Conservation (phyloP, 495 filamentous ascomycete species). For the Filosporella fistucella region DNA sequence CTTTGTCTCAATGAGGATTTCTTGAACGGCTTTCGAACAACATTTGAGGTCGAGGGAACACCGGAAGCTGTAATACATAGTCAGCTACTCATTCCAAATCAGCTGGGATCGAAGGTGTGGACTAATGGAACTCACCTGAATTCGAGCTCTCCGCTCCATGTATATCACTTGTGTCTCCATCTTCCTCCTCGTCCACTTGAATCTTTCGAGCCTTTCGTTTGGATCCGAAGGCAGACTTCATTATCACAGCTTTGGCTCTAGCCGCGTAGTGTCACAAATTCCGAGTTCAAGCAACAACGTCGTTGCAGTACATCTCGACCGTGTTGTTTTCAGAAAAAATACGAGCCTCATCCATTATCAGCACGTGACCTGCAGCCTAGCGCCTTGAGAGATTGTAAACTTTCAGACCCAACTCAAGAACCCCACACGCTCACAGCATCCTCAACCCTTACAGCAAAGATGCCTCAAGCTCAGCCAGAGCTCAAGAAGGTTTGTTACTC, state of each 20-base stretch:
- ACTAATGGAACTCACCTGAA: constrained; percentile 16
- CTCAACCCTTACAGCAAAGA: constrained; percentile 39
- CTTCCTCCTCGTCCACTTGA: constrained; percentile 62
- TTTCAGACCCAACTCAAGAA: neutral
- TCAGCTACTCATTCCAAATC: constrained; percentile 23
- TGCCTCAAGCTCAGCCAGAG: constrained; percentile 99
- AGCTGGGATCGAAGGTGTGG: constrained; percentile 17
- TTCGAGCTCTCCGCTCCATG: constrained; percentile 5
- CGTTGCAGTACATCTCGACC: no score
- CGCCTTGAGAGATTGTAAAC: neutral
- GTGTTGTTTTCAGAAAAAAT: no score
- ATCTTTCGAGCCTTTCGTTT: constrained; percentile 74
- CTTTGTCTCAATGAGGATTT: constrained; percentile 45
- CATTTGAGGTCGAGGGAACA: constrained; percentile 3
- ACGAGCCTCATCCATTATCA: no score
- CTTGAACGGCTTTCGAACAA: constrained; percentile 36
- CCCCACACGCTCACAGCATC: neutral
- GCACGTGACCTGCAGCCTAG: constrained; percentile 20
- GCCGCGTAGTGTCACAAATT: neutral
- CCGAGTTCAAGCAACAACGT: no score
- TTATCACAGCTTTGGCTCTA: constrained; percentile 24
- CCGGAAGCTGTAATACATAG: constrained; percentile 9
- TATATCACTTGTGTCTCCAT: constrained; percentile 24
- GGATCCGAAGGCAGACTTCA: constrained; percentile 62
- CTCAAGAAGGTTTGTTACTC: constrained; percentile 80